Conservation (phyloP, 768 basidiomycete species). For the Xerocomellus amylosporus region DNA sequence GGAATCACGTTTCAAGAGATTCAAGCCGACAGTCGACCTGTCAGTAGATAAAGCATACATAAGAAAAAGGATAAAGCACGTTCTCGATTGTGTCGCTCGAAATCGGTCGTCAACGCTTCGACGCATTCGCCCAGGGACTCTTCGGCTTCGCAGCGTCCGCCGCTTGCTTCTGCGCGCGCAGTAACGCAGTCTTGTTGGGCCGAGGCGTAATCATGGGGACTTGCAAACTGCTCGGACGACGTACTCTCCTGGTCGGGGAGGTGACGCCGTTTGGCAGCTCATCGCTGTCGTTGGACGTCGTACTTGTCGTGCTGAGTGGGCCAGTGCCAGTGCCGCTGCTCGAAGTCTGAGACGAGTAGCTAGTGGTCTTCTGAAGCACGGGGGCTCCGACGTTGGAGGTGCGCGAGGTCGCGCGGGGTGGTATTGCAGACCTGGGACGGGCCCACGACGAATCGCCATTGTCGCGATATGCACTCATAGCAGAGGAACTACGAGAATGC, state of each 20-base stretch:
- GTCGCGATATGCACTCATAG: constrained; percentile 29
- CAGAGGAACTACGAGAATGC: constrained; percentile 44
- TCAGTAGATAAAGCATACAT: constrained; percentile 22
- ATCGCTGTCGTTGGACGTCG: constrained; percentile 23
- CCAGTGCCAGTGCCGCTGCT: constrained; percentile 25
- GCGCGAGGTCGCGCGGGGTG: constrained; percentile 44
- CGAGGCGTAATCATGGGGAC: constrained; percentile 65
- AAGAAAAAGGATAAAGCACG: neutral
- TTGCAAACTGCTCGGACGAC: constrained; percentile 56
- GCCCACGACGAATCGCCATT: constrained; percentile 8
- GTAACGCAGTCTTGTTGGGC: constrained; percentile 68
- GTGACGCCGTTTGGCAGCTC: constrained; percentile 16
- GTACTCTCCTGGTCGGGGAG: constrained; percentile 31
- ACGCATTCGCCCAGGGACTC: constrained; percentile 33
- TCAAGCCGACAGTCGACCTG: constrained; percentile 3
- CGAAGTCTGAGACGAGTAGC: constrained; percentile 28
- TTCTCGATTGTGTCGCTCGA: neutral
- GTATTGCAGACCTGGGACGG: constrained; percentile 19
- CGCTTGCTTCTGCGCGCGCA: constrained; percentile 67
- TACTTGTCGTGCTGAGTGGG: constrained; percentile 28
- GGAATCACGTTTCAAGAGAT: constrained; percentile 17
- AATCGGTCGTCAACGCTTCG: constrained; percentile 18
- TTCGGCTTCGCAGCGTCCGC: constrained; percentile 31
- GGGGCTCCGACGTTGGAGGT: constrained; percentile 26
- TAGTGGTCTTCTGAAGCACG: constrained; percentile 16